Evolutionary conservation across 768 basidiomycete species (phyloP).

Genomic region (Pleurotus giganteus): DNA sequence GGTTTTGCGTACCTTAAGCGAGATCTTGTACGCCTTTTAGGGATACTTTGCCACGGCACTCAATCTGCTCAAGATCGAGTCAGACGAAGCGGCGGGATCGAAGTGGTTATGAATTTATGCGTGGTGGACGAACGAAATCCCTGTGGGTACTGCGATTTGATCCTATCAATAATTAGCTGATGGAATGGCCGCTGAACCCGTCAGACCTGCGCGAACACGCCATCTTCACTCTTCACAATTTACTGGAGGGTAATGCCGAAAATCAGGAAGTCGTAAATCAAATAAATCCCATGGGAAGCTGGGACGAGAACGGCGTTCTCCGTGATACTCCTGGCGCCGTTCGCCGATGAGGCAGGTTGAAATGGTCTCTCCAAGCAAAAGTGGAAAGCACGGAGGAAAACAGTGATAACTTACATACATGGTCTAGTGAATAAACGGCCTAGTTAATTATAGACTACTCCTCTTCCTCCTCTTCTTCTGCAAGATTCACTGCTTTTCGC

Average conservation of each 20-base stretch:
- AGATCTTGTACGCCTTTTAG: slow-evolving; percentile 87
- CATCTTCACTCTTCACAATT: slow-evolving; percentile 76
- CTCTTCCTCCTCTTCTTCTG: slow-evolving; percentile 65
- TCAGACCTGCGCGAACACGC: slow-evolving; percentile 91
- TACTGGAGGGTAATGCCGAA: slow-evolving; percentile 71
- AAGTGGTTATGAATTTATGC: slow-evolving; percentile 84
- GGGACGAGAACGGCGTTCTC: slow-evolving; percentile 57
- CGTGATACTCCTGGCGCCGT: slow-evolving; percentile 33
- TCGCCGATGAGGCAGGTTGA: slow-evolving; percentile 22
- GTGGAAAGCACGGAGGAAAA: background rate
- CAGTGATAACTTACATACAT: slow-evolving; percentile 9
- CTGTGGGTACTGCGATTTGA: slow-evolving; percentile 54
- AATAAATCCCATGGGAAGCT: slow-evolving; percentile 60
- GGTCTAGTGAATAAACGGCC: background rate
- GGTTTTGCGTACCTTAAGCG: slow-evolving; percentile 85
- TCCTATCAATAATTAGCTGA: slow-evolving; percentile 11
- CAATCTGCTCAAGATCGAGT: slow-evolving; percentile 72
- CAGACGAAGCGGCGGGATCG: slow-evolving; percentile 69
- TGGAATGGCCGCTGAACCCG: too few relatives aligned
- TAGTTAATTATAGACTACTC: slow-evolving; percentile 17
- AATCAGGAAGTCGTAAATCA: slow-evolving; percentile 80
- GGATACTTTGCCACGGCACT: slow-evolving; percentile 65
- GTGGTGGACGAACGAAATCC: slow-evolving; percentile 91
- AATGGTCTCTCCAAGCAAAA: slow-evolving; percentile 13
- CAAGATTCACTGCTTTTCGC: slow-evolving; percentile 56